Percentiles rank a stretch among this genome's conserved stretches.
phyloP scores from a whole-genome alignment of 768 basidiomycete genomes.

The Naganishia antarctica region DNA sequence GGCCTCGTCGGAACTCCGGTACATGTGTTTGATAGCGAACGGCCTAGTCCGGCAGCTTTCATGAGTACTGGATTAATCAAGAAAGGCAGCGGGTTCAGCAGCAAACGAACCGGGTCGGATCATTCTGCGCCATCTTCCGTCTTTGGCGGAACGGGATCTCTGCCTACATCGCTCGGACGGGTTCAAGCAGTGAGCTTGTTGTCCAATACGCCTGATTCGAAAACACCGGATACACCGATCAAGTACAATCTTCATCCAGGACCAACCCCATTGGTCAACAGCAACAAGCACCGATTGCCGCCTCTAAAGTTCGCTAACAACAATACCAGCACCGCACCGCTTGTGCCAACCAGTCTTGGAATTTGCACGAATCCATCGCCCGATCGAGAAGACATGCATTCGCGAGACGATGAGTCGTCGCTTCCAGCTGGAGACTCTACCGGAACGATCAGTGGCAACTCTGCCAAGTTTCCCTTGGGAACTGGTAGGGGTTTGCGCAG shows the following conservation, averaged over 20 bases:
- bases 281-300: constrained; percentile 16
- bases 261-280: constrained; percentile 5
- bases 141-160: neutral
- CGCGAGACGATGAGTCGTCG: constrained; percentile 5
- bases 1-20: constrained; percentile 18
- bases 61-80: constrained; percentile 51
- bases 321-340: constrained; percentile 5
- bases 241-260: constrained; percentile 36
- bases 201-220: neutral
- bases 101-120: constrained; percentile 8
- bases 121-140: neutral
- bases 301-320: constrained; percentile 19
- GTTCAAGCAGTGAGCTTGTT: neutral
- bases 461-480: constrained; percentile 6
- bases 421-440: constrained; percentile 7
- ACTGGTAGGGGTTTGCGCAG: constrained; percentile 20
- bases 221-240: constrained; percentile 47
- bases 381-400: neutral
- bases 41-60: constrained; percentile 50
- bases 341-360: constrained; percentile 5
- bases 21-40: constrained; percentile 35
- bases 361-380: constrained; percentile 7
- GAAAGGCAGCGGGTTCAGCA: constrained; percentile 33
- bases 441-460: constrained; percentile 14
- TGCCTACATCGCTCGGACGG: neutral